phyloP scores from a whole-genome alignment of 257 asterid species.

The Plantago major region DNA sequence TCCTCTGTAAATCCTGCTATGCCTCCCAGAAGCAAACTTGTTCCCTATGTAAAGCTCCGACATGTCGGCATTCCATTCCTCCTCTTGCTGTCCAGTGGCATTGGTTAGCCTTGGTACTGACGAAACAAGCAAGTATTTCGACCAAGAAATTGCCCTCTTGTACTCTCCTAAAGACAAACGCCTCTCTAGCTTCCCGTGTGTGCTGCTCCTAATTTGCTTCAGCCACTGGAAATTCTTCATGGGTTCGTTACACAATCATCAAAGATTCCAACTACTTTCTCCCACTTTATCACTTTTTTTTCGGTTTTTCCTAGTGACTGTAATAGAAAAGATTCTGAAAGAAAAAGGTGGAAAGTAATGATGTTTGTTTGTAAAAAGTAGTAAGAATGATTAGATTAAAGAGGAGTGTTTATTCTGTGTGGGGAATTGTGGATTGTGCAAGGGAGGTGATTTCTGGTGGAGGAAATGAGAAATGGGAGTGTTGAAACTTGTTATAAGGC shows the following conservation, averaged over 20 bases:
- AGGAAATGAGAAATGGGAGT: constrained; percentile 11
- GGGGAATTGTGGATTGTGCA: background rate
- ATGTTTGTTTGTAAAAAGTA: too few species aligned
- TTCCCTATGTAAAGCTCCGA: constrained; percentile 86
- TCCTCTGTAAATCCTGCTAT: constrained; percentile 91
- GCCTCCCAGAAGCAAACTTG: constrained; percentile 90
- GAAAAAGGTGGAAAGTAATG: too few species aligned
- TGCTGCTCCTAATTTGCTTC: constrained; percentile 61
- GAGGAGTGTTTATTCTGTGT: too few species aligned
- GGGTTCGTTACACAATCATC: constrained; percentile 29
- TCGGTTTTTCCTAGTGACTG: background rate
- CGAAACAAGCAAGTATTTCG: constrained; percentile 71
- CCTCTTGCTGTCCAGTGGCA: constrained; percentile 68
- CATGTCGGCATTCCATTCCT: constrained; percentile 97
- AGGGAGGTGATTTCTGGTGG: constrained; percentile 18
- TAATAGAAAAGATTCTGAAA: background rate
- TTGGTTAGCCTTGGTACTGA: constrained; percentile 63
- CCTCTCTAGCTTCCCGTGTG: constrained; percentile 80
- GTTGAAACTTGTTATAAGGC: constrained; percentile 19
- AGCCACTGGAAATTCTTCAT: constrained; percentile 82
- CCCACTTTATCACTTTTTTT: too few species aligned
- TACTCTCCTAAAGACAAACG: constrained; percentile 90
- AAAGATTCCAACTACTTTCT: too few species aligned
- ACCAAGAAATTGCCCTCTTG: constrained; percentile 88
- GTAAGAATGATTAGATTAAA: too few species aligned